These are phyloP conservation scores for Quercus cerris DNA, from an alignment of 306 rosid genomes.

Conservation along the genomic window DNA sequence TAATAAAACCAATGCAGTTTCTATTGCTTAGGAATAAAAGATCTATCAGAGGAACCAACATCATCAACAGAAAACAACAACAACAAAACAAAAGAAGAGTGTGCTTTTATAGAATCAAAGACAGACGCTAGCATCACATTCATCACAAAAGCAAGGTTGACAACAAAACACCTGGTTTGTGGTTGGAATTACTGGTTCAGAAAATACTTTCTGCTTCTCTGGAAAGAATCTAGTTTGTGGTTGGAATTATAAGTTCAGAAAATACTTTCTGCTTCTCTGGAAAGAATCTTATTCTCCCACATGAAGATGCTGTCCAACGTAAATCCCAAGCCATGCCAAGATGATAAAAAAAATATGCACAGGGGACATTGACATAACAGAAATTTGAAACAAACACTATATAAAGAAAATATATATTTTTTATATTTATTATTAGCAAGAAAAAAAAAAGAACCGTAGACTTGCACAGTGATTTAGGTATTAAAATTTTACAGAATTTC, in stretches of 20 bases:
- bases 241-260: too few species aligned
- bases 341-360: conserved; percentile 75
- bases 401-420: background rate
- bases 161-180: conserved; percentile 57
- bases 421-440: background rate
- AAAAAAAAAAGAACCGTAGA: background rate
- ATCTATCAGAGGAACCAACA: too few species aligned
- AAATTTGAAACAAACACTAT: conserved; percentile 3
- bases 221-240: too few species aligned
- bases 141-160: background rate
- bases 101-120: background rate
- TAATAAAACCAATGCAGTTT: too few species aligned
- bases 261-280: conserved; percentile 28
- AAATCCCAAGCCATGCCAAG: conserved; percentile 87
- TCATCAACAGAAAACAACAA: too few species aligned
- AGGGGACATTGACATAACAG: conserved; percentile 12
- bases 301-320: conserved; percentile 57
- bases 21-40: too few species aligned
- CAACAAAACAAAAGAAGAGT: too few species aligned
- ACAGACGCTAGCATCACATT: background rate
- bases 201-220: conserved; percentile 36
- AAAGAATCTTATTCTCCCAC: conserved; percentile 24
- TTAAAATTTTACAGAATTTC: background rate
- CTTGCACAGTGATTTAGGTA: background rate
- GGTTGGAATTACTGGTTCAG: conserved; percentile 64